Percentiles rank a stretch among this genome's conserved stretches.
Evolutionary conservation across 2,329 filamentous ascomycete genomes (phyloP).

Genomic region (Beauveria sp.): DNA sequence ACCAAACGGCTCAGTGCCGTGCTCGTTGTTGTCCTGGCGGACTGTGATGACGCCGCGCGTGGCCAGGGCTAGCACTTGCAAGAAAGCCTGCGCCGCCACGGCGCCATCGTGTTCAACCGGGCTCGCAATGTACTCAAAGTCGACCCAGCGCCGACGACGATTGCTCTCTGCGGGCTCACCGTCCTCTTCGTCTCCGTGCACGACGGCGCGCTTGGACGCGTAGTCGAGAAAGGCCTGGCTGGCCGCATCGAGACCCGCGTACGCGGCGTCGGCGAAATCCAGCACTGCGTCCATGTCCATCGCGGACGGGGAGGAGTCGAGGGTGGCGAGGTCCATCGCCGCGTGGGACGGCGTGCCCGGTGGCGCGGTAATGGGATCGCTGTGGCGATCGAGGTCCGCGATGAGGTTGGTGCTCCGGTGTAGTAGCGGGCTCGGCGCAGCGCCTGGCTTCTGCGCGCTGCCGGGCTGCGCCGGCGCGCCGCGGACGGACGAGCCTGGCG

Average conservation of each 20-base stretch:
- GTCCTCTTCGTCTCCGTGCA: slow-evolving; percentile 24
- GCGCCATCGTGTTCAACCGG: slow-evolving; percentile 43
- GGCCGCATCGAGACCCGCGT: slow-evolving; percentile 35
- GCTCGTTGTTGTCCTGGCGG: slow-evolving; percentile 43
- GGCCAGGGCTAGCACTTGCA: slow-evolving; percentile 64
- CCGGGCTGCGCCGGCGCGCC: slow-evolving; percentile 15
- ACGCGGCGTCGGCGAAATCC: slow-evolving; percentile 14
- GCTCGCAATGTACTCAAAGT: slow-evolving; percentile 64
- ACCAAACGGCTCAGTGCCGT: slow-evolving; percentile 34
- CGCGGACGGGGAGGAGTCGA: slow-evolving; percentile 20
- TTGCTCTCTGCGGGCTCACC: slow-evolving; percentile 13
- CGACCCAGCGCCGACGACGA: slow-evolving; percentile 40
- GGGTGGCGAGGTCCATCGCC: slow-evolving; percentile 27
- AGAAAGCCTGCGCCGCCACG: slow-evolving; percentile 67
- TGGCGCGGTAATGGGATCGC: slow-evolving; percentile 26
- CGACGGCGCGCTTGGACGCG: slow-evolving; percentile 28
- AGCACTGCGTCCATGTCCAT: slow-evolving; percentile 20
- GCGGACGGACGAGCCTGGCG: slow-evolving; percentile 40
- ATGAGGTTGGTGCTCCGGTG: slow-evolving; percentile 27
- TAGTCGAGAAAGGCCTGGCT: slow-evolving; percentile 40
- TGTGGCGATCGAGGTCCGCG: slow-evolving; percentile 39
- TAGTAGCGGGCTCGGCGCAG: slow-evolving; percentile 31
- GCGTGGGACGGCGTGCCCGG: slow-evolving; percentile 16
- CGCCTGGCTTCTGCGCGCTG: slow-evolving; percentile 26
- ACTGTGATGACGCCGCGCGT: slow-evolving; percentile 58